Percentiles rank a stretch among this genome's conserved stretches.
phyloP scores from a whole-genome alignment of 192 early-diverging fungal species.

The Backusella westeae region DNA sequence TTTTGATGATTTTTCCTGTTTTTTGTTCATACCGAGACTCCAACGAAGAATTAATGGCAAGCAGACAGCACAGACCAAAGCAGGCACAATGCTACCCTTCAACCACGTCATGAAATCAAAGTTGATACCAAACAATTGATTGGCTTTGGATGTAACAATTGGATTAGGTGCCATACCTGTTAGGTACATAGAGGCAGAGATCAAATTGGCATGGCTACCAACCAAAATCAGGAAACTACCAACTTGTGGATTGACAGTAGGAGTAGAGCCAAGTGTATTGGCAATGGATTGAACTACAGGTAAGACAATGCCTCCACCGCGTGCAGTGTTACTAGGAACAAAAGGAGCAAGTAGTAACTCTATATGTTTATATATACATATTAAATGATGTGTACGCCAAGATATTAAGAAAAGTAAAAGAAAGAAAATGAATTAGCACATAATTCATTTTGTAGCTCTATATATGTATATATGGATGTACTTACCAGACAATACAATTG shows the following conservation, averaged over 20 bases:
- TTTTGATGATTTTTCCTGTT: not conserved
- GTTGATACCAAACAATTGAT: conserved; percentile 59
- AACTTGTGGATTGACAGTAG: conserved; percentile 24
- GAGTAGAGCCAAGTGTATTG: conserved; percentile 46
- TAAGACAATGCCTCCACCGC: conserved; percentile 75
- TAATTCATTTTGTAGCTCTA: not conserved
- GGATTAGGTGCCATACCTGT: conserved; percentile 74
- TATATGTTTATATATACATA: not conserved
- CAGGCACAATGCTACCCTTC: conserved; percentile 52
- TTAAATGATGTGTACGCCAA: not conserved
- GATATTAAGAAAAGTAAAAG: not conserved
- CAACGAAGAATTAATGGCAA: conserved; percentile 6
- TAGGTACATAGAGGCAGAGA: conserved; percentile 70
- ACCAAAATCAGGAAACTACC: conserved; percentile 61
- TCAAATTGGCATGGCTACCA: conserved; percentile 64
- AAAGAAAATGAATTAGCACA: not conserved
- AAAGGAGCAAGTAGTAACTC: conserved; percentile 67
- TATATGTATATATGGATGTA: not conserved
- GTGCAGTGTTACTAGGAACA: conserved; percentile 68
- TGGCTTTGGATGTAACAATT: conserved; percentile 56
- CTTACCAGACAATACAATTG: conserved; percentile 35
- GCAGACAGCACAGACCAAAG: conserved; percentile 18
- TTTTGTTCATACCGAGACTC: conserved; percentile 4
- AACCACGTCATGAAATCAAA: conserved; percentile 69
- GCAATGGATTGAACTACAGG: conserved; percentile 68